These are phyloP conservation scores for Neofusicoccum ribis DNA, from an alignment of 2,329 filamentous ascomycete genomes.

Conservation along the genomic window DNA sequence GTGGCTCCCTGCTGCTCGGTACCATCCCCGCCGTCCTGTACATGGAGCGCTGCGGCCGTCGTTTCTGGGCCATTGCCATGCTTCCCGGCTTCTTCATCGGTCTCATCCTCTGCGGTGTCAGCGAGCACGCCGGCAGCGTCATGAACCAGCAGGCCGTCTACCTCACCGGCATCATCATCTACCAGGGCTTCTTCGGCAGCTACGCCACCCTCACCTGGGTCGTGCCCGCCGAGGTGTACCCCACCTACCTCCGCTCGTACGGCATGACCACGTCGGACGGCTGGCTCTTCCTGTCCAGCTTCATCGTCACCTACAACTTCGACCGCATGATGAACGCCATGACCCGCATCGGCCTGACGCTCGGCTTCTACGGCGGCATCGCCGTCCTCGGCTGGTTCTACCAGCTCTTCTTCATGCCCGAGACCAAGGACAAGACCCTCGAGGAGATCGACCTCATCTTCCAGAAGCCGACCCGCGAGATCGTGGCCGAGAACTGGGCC, in stretches of 20 bases:
- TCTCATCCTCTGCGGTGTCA: slow-evolving; percentile 64
- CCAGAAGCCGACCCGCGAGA: slow-evolving; percentile 60
- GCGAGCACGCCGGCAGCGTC: slow-evolving; percentile 57
- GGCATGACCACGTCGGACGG: slow-evolving; percentile 72
- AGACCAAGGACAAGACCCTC: slow-evolving; percentile 68
- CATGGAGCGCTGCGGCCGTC: slow-evolving; percentile 71
- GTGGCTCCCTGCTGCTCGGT: slow-evolving; percentile 65
- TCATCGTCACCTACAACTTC: slow-evolving; percentile 77
- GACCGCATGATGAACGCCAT: slow-evolving; percentile 68
- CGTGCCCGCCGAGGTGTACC: slow-evolving; percentile 67
- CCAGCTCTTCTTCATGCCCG: slow-evolving; percentile 73
- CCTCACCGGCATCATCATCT: slow-evolving; percentile 61
- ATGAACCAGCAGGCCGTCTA: slow-evolving; percentile 61
- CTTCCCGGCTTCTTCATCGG: slow-evolving; percentile 72
- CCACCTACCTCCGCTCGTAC: slow-evolving; percentile 70
- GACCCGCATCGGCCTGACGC: slow-evolving; percentile 62
- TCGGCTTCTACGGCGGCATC: slow-evolving; percentile 75
- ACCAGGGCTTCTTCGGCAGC: slow-evolving; percentile 39
- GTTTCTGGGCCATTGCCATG: slow-evolving; percentile 74
- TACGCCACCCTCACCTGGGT: slow-evolving; percentile 38
- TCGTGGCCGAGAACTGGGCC: slow-evolving; percentile 61
- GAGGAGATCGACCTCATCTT: slow-evolving; percentile 73
- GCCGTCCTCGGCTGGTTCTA: slow-evolving; percentile 70
- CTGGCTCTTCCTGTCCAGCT: slow-evolving; percentile 69
- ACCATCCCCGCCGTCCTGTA: slow-evolving; percentile 68